A percentile compares a stretch with the other conserved stretches of the same genome.
Evolutionary conservation across 176 grass and related monocot genomes (phyloP).

Genomic region (Urochloa ruziziensis): DNA sequence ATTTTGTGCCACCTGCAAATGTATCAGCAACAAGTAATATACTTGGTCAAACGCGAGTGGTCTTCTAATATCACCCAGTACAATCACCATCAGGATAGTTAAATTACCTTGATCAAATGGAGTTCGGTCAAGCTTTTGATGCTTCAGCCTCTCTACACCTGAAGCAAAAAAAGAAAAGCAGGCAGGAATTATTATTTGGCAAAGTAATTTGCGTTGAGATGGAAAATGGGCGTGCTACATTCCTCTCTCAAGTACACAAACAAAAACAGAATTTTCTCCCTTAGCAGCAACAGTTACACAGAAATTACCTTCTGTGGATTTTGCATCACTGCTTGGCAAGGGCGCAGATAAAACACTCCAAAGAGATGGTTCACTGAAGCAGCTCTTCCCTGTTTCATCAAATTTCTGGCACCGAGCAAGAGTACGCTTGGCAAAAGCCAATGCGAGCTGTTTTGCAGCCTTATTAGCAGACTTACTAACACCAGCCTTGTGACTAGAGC

Average conservation of each 20-base stretch:
- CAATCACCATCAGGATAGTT: constrained; percentile 3
- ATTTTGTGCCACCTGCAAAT: constrained; percentile 56
- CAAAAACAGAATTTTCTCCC: not conserved
- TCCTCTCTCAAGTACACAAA: constrained; percentile 5
- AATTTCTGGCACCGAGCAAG: constrained; percentile 67
- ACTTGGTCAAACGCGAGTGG: constrained; percentile 8
- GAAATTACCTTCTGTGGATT: constrained; percentile 48
- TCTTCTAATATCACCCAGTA: constrained; percentile 38
- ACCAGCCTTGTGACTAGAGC: constrained; percentile 76
- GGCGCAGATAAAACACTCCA: constrained; percentile 51
- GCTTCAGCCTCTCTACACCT: constrained; percentile 43
- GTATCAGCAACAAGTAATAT: constrained; percentile 4
- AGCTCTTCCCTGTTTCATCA: constrained; percentile 72
- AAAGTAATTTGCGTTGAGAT: not conserved
- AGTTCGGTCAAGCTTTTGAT: constrained; percentile 51
- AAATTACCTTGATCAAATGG: constrained; percentile 56
- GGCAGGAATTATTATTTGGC: not conserved
- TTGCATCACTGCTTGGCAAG: constrained; percentile 37
- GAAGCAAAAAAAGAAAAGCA: constrained; percentile 11
- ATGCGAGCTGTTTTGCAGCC: constrained; percentile 70
- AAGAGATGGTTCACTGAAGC: constrained; percentile 67
- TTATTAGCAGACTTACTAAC: constrained; percentile 53
- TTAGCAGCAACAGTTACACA: constrained; percentile 1
- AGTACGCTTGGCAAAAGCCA: constrained; percentile 74
- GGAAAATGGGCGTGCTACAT: not conserved